These are phyloP conservation scores for Dothistroma septosporum DNA, from an alignment of 2,329 filamentous ascomycete species.

Conservation along the genomic window DNA sequence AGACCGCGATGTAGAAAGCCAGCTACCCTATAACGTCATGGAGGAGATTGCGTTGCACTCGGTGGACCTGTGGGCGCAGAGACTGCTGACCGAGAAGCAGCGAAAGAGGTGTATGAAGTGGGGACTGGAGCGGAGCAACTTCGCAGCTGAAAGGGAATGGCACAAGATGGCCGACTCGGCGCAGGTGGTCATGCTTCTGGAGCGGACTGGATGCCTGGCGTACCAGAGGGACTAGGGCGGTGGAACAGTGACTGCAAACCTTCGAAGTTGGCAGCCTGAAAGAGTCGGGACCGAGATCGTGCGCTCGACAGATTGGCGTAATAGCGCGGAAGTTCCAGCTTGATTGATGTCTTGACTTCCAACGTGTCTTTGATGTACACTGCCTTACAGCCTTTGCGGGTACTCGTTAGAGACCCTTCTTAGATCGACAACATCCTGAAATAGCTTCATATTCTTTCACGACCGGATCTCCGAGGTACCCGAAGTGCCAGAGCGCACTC, in stretches of 20 bases:
- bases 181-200: conserved; percentile 39
- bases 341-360: too few relatives aligned
- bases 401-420: too few relatives aligned
- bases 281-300: too few relatives aligned
- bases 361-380: too few relatives aligned
- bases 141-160: conserved; percentile 30
- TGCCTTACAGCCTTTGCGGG: too few relatives aligned
- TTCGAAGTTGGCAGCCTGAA: too few relatives aligned
- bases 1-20: conserved; percentile 23
- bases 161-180: conserved; percentile 34
- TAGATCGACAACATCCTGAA: too few relatives aligned
- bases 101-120: conserved; percentile 32
- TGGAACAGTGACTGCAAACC: not conserved
- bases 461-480: too few relatives aligned
- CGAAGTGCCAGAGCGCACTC: too few relatives aligned
- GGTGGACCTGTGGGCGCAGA: conserved; percentile 20
- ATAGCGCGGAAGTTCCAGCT: too few relatives aligned
- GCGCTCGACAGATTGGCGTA: too few relatives aligned
- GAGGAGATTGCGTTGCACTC: conserved; percentile 29
- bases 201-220: conserved; percentile 37
- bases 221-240: conserved; percentile 29
- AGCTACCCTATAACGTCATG: conserved; percentile 34
- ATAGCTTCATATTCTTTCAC: too few relatives aligned
- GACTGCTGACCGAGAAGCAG: conserved; percentile 35
- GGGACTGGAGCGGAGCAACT: conserved; percentile 33